Evolutionary conservation across 2,329 filamentous ascomycete species (phyloP), one percentile per base, ranked within the genome.

Genomic region (Diatrype stigma): DNA sequence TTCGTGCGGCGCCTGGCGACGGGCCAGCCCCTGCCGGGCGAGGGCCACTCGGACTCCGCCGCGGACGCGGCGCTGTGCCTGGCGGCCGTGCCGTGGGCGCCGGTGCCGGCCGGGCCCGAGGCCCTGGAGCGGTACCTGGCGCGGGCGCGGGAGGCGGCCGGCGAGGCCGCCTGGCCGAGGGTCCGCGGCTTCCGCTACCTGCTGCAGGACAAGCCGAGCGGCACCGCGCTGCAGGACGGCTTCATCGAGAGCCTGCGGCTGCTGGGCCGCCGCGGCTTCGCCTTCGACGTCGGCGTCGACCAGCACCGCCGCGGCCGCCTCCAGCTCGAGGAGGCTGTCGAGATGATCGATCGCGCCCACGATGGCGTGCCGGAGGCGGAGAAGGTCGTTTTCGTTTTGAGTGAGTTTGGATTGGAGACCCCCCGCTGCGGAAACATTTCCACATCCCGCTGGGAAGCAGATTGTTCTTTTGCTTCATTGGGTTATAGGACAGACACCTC

Each of bases 221-320:
- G 86, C 3, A 81, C 80, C 1, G 85, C 89, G 75, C 61, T 92
- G 42, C 68, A 77, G 45, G 71, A 78, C 11, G 73, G 70, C 7
- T 90, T 92, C 64, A 77, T 90, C 51, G 82, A 84, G 51, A 75
- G 80, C 4, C 64, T 91, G 60, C 82, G 77, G 70, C 79, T 86
- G 65, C 71, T 91, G 44, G 87, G 84, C 4, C 75, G 75, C 48
- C 76, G 75, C 53, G 81, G 82, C 0, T 80, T 86, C 61, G 78
- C 81, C 1, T 96, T 96, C 66, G 93, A 96, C 66, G 73, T 96
- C 0, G 91, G 89, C 0, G 81, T 96, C 12, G 90, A 96, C 74
- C 83, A 88, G 61, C 82, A 89, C 65, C 77, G 82, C n/a, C 82
- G 87, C 26, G 92, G 90, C 5, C 76, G 85, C 52, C 82, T 80